Percentiles rank a stretch among this genome's conserved stretches.
Evolutionary conservation across 1,284 basidiomycete genomes (phyloP).

Genomic region (Stereum hirsutum): DNA sequence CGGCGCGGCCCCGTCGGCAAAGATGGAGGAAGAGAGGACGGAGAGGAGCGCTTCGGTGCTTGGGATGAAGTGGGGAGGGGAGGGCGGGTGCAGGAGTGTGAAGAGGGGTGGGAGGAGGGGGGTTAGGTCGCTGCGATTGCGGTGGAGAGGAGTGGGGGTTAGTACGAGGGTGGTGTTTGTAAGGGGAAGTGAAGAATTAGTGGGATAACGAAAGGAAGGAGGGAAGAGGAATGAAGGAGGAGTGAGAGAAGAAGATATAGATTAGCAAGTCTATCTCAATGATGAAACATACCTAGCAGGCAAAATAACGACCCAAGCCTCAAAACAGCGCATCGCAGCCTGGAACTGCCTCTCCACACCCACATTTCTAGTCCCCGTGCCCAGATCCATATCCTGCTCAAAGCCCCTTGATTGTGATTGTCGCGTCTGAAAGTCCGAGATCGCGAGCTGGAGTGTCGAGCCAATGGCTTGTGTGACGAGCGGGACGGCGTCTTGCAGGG

Average conservation of each 20-base stretch:
- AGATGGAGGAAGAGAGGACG: conserved; percentile 63
- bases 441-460: conserved; percentile 5
- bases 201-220: too few species aligned
- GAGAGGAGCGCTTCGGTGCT: conserved; percentile 72
- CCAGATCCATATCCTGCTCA: too few species aligned
- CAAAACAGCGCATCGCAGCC: conserved; percentile 69
- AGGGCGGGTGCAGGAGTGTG: conserved; percentile 41
- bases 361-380: too few species aligned
- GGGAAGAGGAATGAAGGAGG: too few species aligned
- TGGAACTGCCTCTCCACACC: conserved; percentile 48
- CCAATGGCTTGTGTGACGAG: conserved; percentile 64
- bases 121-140: conserved; percentile 41
- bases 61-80: conserved; percentile 35
- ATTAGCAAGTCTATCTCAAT: conserved; percentile 2
- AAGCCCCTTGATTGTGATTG: too few species aligned
- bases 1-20: conserved; percentile 63
- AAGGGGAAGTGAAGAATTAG: too few species aligned
- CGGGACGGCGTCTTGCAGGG: conserved; percentile 53
- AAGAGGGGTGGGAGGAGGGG: conserved; percentile 56
- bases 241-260: conserved; percentile 3
- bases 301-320: conserved; percentile 71
- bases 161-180: too few species aligned
- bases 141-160: too few species aligned
- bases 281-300: conserved; percentile 47
- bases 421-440: conserved; percentile 31